Conservation (phyloP, 371 early-diverging fungal genomes). For the Circinella minor region DNA sequence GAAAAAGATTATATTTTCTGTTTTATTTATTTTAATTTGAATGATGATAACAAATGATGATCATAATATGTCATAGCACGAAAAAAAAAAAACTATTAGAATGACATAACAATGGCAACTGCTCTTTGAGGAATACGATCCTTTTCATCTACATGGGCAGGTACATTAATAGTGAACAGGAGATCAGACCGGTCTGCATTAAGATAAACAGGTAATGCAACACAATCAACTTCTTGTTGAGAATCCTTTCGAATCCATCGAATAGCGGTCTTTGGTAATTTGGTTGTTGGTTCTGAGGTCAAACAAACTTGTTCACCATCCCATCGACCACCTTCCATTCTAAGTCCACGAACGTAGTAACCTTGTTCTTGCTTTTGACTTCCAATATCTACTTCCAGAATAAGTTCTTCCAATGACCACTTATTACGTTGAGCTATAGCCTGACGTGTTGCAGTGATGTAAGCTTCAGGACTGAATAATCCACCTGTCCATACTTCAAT, state of each 20-base stretch:
- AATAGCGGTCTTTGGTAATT: conserved; percentile 46
- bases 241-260: conserved; percentile 53
- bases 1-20: too few relatives aligned
- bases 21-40: too few relatives aligned
- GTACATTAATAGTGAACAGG: conserved; percentile 72
- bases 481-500: conserved; percentile 85
- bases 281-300: conserved; percentile 53
- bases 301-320: conserved; percentile 51
- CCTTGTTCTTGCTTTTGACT: conserved; percentile 22
- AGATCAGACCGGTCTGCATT: conserved; percentile 79
- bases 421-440: conserved; percentile 73
- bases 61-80: neutral
- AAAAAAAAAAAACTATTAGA: conserved; percentile 19
- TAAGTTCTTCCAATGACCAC: conserved; percentile 76
- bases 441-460: conserved; percentile 91
- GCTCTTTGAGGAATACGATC: conserved; percentile 74
- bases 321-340: conserved; percentile 77
- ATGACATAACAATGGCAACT: conserved; percentile 70
- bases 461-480: conserved; percentile 91
- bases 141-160: conserved; percentile 41
- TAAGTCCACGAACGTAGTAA: conserved; percentile 53
- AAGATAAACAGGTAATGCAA: conserved; percentile 82
- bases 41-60: too few relatives aligned
- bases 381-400: conserved; percentile 54
- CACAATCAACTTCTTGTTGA: conserved; percentile 26